Evolutionary conservation across 352 stramenopile species (phyloP).

Genomic region (Globisporangium okanoganense): DNA sequence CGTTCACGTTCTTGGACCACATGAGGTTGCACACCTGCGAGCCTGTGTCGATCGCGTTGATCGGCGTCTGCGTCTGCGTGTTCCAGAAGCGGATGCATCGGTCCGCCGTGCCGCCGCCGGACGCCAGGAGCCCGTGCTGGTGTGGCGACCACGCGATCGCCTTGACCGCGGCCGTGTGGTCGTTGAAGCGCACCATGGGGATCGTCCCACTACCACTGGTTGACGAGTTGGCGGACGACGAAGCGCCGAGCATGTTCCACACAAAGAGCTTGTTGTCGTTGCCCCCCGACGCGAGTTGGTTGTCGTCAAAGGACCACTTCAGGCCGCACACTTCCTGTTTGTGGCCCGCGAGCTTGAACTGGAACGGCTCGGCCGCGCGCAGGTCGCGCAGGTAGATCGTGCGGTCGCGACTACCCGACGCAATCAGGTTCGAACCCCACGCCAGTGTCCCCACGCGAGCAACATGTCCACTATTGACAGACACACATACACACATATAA

Average conservation of each 20-base stretch:
- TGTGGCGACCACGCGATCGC: constrained; percentile 97
- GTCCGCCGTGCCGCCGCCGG: constrained; percentile 94
- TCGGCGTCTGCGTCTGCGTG: constrained; percentile 84
- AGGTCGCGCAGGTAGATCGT: constrained; percentile 93
- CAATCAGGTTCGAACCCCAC: constrained; percentile 90
- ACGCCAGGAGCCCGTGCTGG: constrained; percentile 94
- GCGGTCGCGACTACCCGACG: constrained; percentile 93
- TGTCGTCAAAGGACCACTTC: constrained; percentile 94
- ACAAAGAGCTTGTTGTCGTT: constrained; percentile 99
- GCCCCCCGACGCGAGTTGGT: constrained; percentile 90
- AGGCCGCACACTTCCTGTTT: constrained; percentile 94
- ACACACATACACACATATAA: not conserved
- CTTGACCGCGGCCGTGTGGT: constrained; percentile 97
- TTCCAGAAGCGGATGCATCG: constrained; percentile 98
- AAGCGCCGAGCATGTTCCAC: constrained; percentile 87
- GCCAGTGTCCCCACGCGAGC: constrained; percentile 92
- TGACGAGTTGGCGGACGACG: constrained; percentile 9
- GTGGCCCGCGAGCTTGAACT: constrained; percentile 59
- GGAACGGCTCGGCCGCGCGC: constrained; percentile 53
- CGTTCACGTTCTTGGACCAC: constrained; percentile 97
- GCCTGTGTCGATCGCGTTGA: constrained; percentile 94
- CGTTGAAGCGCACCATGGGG: constrained; percentile 89
- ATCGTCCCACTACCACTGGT: constrained; percentile 22
- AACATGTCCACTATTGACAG: constrained; percentile 71
- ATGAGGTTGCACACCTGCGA: constrained; percentile 97